Conservation (phyloP, 768 basidiomycete species). For the Termitomyces sp. region DNA sequence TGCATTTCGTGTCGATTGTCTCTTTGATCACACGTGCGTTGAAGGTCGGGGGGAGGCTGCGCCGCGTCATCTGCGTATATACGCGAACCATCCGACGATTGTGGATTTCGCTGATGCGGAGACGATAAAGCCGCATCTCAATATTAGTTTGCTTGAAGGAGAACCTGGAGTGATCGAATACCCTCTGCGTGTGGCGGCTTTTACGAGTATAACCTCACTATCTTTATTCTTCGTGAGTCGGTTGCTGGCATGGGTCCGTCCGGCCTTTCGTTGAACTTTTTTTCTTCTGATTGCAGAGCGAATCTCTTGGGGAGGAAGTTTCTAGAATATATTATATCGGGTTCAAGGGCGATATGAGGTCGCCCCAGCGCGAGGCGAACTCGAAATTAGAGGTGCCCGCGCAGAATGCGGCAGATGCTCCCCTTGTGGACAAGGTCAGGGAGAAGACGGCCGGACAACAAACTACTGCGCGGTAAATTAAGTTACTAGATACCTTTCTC, state of each 20-base stretch:
- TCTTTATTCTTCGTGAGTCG: constrained; percentile 69
- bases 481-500: background rate
- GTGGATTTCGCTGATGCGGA: constrained; percentile 77
- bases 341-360: constrained; percentile 70
- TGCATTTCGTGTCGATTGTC: background rate
- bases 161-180: constrained; percentile 70
- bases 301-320: constrained; percentile 58
- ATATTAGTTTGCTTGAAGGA: constrained; percentile 67
- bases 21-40: no score
- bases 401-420: constrained; percentile 73
- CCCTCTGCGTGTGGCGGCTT: constrained; percentile 70
- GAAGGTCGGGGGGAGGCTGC: constrained; percentile 69
- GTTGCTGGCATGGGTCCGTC: no score
- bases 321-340: constrained; percentile 76
- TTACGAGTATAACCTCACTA: constrained; percentile 66
- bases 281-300: constrained; percentile 37
- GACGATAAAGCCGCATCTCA: constrained; percentile 59
- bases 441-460: constrained; percentile 56
- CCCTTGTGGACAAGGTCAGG: constrained; percentile 51
- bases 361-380: constrained; percentile 49
- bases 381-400: constrained; percentile 71
- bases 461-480: constrained; percentile 52
- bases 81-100: constrained; percentile 67
- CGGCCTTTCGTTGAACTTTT: no score
- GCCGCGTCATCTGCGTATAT: constrained; percentile 71